Conservation (phyloP, 495 filamentous ascomycete species). For the Parathielavia appendiculata region DNA sequence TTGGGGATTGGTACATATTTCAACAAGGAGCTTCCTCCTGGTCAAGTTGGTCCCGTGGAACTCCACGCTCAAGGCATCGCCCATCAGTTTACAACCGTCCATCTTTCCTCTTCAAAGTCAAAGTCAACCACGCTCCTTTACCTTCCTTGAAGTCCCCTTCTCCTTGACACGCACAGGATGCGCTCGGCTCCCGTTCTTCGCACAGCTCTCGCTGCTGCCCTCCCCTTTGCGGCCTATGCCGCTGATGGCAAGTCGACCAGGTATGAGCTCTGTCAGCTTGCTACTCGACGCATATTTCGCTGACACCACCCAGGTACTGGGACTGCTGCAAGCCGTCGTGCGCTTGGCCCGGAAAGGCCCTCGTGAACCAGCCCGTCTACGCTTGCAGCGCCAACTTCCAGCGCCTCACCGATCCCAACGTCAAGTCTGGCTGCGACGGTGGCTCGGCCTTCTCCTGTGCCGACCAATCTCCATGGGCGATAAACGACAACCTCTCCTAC, state of each 20-base stretch:
- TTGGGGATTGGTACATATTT: neutral
- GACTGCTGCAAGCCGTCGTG: conserved; percentile 60
- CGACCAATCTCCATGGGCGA: conserved; percentile 51
- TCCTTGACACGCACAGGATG: conserved; percentile 15
- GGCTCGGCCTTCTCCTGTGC: conserved; percentile 51
- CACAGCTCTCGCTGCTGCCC: conserved; percentile 21
- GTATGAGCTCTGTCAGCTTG: neutral
- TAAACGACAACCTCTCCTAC: conserved; percentile 48
- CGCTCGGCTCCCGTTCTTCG: conserved; percentile 22
- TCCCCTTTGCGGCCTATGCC: conserved; percentile 23
- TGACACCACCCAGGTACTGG: conserved; percentile 41
- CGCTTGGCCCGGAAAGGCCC: conserved; percentile 51
- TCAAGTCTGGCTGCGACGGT: conserved; percentile 36
- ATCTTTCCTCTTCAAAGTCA: neutral
- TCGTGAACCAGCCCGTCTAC: conserved; percentile 44
- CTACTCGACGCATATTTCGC: too few relatives aligned
- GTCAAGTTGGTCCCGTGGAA: neutral
- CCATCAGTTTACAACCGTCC: neutral
- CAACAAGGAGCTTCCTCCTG: neutral
- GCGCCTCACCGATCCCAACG: conserved; percentile 28
- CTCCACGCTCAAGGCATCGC: neutral
- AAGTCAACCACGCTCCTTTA: neutral
- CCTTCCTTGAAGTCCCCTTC: neutral
- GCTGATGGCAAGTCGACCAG: conserved; percentile 27
- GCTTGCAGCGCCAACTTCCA: conserved; percentile 50